Evolutionary conservation across 495 filamentous ascomycete genomes (phyloP).

Genomic region (Neurospora sp.): DNA sequence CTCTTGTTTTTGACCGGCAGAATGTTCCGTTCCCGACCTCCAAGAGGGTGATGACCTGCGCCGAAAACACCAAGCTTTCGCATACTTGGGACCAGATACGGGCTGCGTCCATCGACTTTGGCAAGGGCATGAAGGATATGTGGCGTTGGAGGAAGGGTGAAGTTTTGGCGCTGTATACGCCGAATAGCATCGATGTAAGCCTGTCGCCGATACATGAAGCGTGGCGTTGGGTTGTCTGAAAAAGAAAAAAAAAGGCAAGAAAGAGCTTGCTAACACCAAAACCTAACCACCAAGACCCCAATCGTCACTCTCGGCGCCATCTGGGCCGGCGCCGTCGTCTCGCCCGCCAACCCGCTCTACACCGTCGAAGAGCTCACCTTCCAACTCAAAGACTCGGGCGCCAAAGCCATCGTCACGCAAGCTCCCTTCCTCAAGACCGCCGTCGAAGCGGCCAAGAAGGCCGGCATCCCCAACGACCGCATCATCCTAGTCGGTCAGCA

Average conservation of each 20-base stretch:
- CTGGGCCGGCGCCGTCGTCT: conserved; percentile 75
- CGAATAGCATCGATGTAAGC: conserved; percentile 51
- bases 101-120: conserved; percentile 60
- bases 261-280: neutral
- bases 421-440: conserved; percentile 50
- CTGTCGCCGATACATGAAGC: neutral
- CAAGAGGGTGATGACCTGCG: conserved; percentile 66
- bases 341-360: conserved; percentile 82
- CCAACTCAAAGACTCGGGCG: conserved; percentile 73
- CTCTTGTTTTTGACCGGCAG: conserved; percentile 49
- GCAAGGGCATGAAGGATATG: conserved; percentile 57
- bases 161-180: conserved; percentile 57
- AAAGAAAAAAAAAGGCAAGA: neutral
- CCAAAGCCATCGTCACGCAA: conserved; percentile 67
- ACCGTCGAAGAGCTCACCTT: conserved; percentile 78
- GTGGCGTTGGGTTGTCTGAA: neutral
- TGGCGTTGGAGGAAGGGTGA: conserved; percentile 79
- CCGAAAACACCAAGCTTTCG: conserved; percentile 51
- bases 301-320: conserved; percentile 66
- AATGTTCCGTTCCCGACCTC: conserved; percentile 9
- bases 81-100: conserved; percentile 67
- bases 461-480: conserved; percentile 51
- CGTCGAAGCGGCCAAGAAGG: conserved; percentile 53
- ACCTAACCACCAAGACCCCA: conserved; percentile 40
- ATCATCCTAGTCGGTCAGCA: conserved; percentile 75